phyloP scores from a whole-genome alignment of 2,329 filamentous ascomycete species.

The Neonectria neomacrospora region DNA sequence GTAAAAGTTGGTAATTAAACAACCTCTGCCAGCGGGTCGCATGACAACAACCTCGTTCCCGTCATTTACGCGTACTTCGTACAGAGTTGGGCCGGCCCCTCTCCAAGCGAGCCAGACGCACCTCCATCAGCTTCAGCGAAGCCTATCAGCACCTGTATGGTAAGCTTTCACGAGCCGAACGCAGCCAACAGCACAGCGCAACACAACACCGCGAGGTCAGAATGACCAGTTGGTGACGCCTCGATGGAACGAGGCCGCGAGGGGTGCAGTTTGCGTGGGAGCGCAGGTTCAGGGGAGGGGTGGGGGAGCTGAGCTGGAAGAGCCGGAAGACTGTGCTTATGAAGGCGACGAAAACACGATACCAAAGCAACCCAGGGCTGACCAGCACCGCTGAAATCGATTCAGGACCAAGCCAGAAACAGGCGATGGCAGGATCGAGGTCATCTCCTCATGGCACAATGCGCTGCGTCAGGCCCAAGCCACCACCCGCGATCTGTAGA shows the following conservation, averaged over 20 bases:
- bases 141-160: neutral
- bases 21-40: neutral
- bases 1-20: neutral
- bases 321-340: constrained; percentile 7
- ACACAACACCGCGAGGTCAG: constrained; percentile 28
- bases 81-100: neutral
- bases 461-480: neutral
- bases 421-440: constrained; percentile 4
- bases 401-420: constrained; percentile 10
- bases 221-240: constrained; percentile 44
- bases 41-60: neutral
- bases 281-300: constrained; percentile 24
- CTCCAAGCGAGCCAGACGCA: neutral
- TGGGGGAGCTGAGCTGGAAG: neutral
- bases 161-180: constrained; percentile 1
- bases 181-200: constrained; percentile 21
- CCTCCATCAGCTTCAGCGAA: neutral
- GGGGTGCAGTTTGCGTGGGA: constrained; percentile 29
- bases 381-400: neutral
- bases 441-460: neutral
- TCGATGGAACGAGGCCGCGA: constrained; percentile 38
- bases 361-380: neutral
- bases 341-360: neutral
- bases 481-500: neutral
- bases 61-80: neutral